Evolutionary conservation across 23 red algal genomes (phyloP).

Genomic region (Cyanidioschyzon merolae): DNA sequence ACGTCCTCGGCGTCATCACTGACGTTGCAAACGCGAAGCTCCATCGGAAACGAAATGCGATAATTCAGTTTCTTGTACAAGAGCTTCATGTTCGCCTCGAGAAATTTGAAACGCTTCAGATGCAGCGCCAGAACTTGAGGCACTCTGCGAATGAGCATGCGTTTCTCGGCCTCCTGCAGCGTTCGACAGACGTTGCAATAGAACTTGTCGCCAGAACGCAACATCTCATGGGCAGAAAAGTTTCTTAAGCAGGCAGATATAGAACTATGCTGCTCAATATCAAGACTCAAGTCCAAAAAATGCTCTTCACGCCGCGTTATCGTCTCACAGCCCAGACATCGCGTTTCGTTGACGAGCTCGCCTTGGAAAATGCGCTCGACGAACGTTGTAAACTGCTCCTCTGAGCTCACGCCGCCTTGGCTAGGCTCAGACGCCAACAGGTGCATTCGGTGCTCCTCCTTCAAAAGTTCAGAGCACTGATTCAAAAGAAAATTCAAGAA

Average conservation of each 20-base stretch:
- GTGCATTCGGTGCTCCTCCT: background rate
- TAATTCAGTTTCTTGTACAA: slow-evolving; percentile 85
- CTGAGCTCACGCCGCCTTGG: background rate
- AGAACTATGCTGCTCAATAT: slow-evolving; percentile 86
- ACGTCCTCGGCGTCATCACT: slow-evolving; percentile 76
- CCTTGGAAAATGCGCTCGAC: slow-evolving; percentile 92
- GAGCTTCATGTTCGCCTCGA: slow-evolving; percentile 50
- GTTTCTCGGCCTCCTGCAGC: slow-evolving; percentile 85
- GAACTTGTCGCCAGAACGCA: slow-evolving; percentile 89
- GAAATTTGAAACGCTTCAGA: slow-evolving; percentile 93
- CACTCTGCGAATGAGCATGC: slow-evolving; percentile 56
- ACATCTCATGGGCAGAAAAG: slow-evolving; percentile 81
- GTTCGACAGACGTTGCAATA: slow-evolving; percentile 79
- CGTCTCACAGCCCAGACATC: slow-evolving; percentile 94
- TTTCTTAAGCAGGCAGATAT: slow-evolving; percentile 69
- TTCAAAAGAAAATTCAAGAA: slow-evolving; percentile 93
- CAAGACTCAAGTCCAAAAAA: slow-evolving; percentile 83
- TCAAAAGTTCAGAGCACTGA: slow-evolving; percentile 34
- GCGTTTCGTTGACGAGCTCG: slow-evolving; percentile 63
- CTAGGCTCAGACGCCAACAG: background rate
- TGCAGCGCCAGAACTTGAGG: slow-evolving; percentile 88
- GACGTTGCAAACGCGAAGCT: slow-evolving; percentile 73
- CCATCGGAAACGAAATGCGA: slow-evolving; percentile 80
- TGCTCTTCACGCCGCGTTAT: slow-evolving; percentile 64
- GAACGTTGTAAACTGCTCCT: slow-evolving; percentile 35